Percentiles rank a stretch among this genome's conserved stretches.
Conservation (phyloP, 768 basidiomycete species). For the Hypholoma sublateritium region DNA sequence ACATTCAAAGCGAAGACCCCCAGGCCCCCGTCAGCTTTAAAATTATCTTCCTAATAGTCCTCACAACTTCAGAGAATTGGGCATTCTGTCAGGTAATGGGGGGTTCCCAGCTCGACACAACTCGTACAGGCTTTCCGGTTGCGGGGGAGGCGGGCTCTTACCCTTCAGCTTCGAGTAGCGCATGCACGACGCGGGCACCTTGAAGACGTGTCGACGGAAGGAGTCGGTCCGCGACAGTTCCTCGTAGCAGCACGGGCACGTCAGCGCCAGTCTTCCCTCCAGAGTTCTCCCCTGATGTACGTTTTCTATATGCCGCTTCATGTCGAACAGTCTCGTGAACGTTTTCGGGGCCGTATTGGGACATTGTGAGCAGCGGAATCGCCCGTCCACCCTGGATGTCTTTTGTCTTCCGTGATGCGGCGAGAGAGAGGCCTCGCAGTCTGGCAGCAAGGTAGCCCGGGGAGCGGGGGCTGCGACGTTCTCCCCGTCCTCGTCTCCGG, state of each 20-base stretch:
- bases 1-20: too few relatives aligned
- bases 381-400: neutral
- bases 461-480: too few relatives aligned
- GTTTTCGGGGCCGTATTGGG: neutral
- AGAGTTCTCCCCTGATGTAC: conserved; percentile 12
- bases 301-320: conserved; percentile 16
- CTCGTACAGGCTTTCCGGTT: neutral
- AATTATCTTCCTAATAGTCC: too few relatives aligned
- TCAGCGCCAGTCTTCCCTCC: conserved; percentile 5
- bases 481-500: too few relatives aligned
- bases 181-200: neutral
- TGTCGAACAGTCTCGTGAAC: conserved; percentile 21
- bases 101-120: conserved; percentile 5
- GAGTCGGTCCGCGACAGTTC: conserved; percentile 1
- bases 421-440: neutral
- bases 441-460: neutral
- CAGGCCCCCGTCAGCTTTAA: too few relatives aligned
- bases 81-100: neutral
- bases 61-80: too few relatives aligned
- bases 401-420: neutral
- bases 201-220: neutral
- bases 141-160: neutral
- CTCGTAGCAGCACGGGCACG: conserved; percentile 16
- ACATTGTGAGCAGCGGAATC: conserved; percentile 15
- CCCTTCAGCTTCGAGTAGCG: neutral